Evolutionary conservation across 352 stramenopile genomes (phyloP), one percentile per base, ranked within the genome.

Genomic region (Phytophthora nicotianae): DNA sequence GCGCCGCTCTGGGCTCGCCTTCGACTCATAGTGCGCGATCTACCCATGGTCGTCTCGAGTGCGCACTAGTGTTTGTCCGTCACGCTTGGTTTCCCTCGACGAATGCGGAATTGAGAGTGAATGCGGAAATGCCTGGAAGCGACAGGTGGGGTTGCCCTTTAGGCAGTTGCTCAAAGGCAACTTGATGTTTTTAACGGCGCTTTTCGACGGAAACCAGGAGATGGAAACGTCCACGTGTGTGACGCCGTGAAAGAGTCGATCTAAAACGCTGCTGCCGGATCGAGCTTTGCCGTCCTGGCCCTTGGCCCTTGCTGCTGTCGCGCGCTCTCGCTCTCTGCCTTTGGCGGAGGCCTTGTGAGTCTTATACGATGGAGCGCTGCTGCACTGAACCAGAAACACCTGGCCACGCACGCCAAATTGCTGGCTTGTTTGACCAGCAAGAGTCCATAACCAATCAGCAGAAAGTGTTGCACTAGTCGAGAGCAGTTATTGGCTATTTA

Each of bases 391-490:
- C 47, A 56, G 33, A 46, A 27, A 50, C 51, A 59, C 24, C 38
- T 68, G 61, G 58, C 32, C 58, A 43, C 58, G 50, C 50, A 66
- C 58, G 46, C 23, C 38, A 65, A 65, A 65, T 61, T 66, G 46
- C 58, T 55, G 32, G 32, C 32, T 38, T 38, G 32, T 38, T 33
- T 33, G 27, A 29, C 24, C 5, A 3, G 27, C 27, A 43, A 5
- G 29, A 14, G 2, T 35, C 4, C 29, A 13, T 37, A 16, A 27
- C 52, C 60, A 63, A 63, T 68, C 50, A 35, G 5, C 14, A 17
- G 13, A 0, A 40, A 68, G 38, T 45, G 29, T 52, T 42, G 35
- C 51, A 47, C 19, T 62, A 46, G 49, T 58, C 33, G 47, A 64
- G 5, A 7, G 0, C 0, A 24, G 5, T 23, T 29, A 60, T 53